Evolutionary conservation across 2,329 filamentous ascomycete genomes (phyloP), one percentile per base, ranked within the genome.

Genomic region (Ambrosiella cleistominuta): DNA sequence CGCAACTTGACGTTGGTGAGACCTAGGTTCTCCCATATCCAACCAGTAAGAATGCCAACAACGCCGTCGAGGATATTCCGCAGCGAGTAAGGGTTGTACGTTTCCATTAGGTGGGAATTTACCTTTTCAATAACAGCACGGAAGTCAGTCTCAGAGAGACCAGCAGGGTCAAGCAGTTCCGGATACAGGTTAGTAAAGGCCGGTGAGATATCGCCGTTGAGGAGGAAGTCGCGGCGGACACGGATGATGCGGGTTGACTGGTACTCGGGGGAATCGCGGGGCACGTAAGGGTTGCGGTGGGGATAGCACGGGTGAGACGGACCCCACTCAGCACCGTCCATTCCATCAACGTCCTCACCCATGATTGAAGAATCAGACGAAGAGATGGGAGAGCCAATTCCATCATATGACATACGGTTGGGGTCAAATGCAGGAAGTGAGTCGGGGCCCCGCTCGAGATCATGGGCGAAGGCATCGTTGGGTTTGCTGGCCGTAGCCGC

Each of bases 171-270:
- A 7, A 98, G 75, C 60, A 98, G 95, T 67, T 98, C 93, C 0
- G 93, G 93, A 66, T 98, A 98, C 2, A 96, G 75, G 65, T 97
- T 96, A 13, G 88, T 93, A 67, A 94, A 97, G 0, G 90, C 88
- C 0, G 93, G 93, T 1, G 90, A 91, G 36, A 95, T 73, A 69
- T 98, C 93, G 40, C 91, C 93, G 61, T 83, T 80, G 37, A 90
- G 70, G 71, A 97, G 83, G 86, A 90, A 98, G 70, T 98, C 93
- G 47, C 93, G 80, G 60, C 84, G 83, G 62, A 98, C 85, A 13
- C 93, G 84, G 65, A 98, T 96, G 63, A 98, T 86, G 59, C 91
- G 84, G 1, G 93, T 98, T 6, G 76, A 81, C 51, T 76, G 70
- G 66, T 88, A 88, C 63, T 94, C 81, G 12, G 79, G 75, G 7